These are phyloP conservation scores for Carnegiea gigantea DNA, from an alignment of 179 eudicot species.

Conservation along the genomic window DNA sequence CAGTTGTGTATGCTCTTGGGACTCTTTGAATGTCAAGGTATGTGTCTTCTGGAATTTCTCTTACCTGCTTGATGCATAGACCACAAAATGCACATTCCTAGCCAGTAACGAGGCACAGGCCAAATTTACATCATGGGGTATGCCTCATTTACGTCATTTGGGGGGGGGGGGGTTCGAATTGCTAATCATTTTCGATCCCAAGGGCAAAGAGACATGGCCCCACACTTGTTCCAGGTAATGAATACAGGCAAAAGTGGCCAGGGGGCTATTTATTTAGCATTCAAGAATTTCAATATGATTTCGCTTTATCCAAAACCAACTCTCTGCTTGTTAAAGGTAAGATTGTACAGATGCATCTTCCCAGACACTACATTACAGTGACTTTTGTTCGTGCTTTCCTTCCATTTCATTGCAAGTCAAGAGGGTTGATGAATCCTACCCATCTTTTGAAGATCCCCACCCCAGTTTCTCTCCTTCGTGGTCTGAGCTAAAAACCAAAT, in stretches of 20 bases:
- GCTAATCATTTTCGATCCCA: neutral
- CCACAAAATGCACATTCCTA: neutral
- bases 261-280: neutral
- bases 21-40: constrained; percentile 7
- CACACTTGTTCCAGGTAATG: neutral
- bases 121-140: neutral
- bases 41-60: neutral
- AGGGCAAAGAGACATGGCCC: neutral
- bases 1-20: neutral
- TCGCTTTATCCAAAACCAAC: neutral
- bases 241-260: neutral
- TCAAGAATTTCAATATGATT: neutral
- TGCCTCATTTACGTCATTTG: too few species aligned
- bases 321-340: neutral
- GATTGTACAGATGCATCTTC: neutral
- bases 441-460: neutral
- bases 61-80: neutral
- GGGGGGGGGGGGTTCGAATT: neutral
- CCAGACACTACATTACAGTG: neutral
- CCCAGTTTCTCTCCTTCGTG: neutral
- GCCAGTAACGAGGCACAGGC: neutral
- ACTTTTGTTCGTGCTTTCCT: neutral
- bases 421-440: constrained; percentile 14
- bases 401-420: neutral
- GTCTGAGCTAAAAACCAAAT: neutral